Base-by-base conservation (phyloP, 2,329 filamentous ascomycete species). In the Fusarium tuaranense region DNA sequence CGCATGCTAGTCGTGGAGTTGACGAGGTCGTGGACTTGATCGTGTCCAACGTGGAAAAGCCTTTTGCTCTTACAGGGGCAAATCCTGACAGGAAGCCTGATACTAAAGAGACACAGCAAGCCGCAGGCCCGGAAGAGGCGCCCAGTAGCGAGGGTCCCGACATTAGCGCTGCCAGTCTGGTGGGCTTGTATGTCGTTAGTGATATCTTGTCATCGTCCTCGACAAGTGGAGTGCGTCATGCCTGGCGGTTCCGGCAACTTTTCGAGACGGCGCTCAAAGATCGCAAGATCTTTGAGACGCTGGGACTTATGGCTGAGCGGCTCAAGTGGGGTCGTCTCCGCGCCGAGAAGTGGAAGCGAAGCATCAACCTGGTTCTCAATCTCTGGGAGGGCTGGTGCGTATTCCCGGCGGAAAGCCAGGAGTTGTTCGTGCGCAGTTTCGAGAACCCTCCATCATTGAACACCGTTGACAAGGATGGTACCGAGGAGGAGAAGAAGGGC, bases 1-100 rank as follows among this genome's bases (percentile, higher is more conserved):
- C 92, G 3, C 95, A 98, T 81, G 94, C 95, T 2, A 94, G 93
- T 44, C 89, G 91, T 22, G 97, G 95, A 18, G 93, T 94, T 14
- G 94, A 97, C 73, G 97, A 98, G 84, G 92, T 98, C 39, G 95
- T 97, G n/a, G 90, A 96, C 60, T 90, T 97, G 83, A 92, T 98
- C 41, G 89, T 97, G 0, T 88, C 91, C 1, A 98, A 99, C 78
- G 88, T 98, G 38, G 88, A 93, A 69, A 90, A 88, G 62, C 97
- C 97, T 0, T 91, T 97, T 68, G 89, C 92, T 7, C 90, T 92
- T 74, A 94, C 92, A 1, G 89, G 88, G 8, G 93, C 93, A 27
- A 95, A 94, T 69, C 90, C 91, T 0, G 86, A 89, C 9, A 83
- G 84, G 74, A 84, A 81, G 20, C 82, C 80, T 65, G 84, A 84